phyloP scores from a whole-genome alignment of 2,329 filamentous ascomycete genomes.

The Aspergillus sp. region DNA sequence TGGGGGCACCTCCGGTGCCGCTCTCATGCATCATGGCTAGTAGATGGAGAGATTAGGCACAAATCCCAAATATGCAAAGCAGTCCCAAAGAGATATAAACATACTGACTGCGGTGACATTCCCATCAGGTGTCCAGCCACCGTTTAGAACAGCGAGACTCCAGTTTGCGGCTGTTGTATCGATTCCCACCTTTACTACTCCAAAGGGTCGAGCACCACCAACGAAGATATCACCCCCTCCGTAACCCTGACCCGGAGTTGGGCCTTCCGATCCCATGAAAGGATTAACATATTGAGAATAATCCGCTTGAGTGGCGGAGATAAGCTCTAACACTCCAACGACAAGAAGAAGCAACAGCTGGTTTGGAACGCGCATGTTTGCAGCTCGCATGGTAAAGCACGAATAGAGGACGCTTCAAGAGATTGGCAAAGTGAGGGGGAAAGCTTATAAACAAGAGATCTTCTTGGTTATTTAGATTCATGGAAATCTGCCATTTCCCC shows the following conservation, averaged over 20 bases:
- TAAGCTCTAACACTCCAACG: neutral
- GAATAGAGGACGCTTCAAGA: neutral
- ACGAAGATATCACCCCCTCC: conserved; percentile 49
- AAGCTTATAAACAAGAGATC: neutral
- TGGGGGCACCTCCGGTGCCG: conserved; percentile 48
- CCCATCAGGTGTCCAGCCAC: conserved; percentile 51
- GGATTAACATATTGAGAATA: conserved; percentile 47
- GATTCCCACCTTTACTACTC: conserved; percentile 47
- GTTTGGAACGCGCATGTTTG: neutral
- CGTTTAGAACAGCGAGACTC: conserved; percentile 41
- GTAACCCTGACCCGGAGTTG: conserved; percentile 42
- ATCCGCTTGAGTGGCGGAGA: conserved; percentile 19
- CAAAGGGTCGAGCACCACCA: conserved; percentile 47
- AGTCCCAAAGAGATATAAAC: neutral
- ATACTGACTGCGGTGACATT: conserved; percentile 52
- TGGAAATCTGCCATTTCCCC: neutral
- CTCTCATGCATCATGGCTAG: conserved; percentile 50
- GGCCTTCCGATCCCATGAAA: conserved; percentile 51
- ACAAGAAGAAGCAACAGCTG: conserved; percentile 7
- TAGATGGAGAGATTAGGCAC: neutral
- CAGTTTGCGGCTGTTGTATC: conserved; percentile 40
- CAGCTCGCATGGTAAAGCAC: neutral
- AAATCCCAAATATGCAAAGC: neutral
- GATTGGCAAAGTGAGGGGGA: neutral
- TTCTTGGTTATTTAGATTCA: neutral